A percentile compares a stretch with the other conserved stretches of the same genome.
These are phyloP conservation scores for Rubia balearica DNA, from an alignment of 305 asterid genomes.

Conservation along the genomic window DNA sequence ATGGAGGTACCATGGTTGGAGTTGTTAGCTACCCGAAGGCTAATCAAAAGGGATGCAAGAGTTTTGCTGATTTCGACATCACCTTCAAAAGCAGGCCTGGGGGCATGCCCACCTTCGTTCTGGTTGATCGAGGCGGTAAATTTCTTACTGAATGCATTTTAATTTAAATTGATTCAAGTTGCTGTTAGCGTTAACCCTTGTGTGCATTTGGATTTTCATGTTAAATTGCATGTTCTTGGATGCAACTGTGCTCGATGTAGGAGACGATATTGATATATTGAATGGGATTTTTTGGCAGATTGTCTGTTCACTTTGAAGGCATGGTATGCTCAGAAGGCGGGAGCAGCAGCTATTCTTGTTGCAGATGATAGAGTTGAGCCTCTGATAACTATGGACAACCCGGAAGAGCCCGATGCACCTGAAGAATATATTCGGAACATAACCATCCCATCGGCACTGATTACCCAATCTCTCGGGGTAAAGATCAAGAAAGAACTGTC, in stretches of 20 bases:
- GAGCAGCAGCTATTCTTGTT: conserved; percentile 98
- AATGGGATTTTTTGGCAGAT: conserved; percentile 32
- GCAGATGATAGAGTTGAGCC: conserved; percentile 81
- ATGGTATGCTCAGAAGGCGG: conserved; percentile 95
- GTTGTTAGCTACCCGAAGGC: conserved; percentile 67
- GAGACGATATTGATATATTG: neutral
- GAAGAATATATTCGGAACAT: conserved; percentile 77
- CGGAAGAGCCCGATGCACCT: conserved; percentile 61
- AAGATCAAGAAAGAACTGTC: conserved; percentile 60
- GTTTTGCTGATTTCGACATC: conserved; percentile 42
- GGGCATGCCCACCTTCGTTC: conserved; percentile 77
- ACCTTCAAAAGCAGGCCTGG: conserved; percentile 70
- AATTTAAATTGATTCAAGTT: neutral
- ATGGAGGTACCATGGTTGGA: conserved; percentile 88
- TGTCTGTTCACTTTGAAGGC: conserved; percentile 93
- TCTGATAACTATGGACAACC: conserved; percentile 93
- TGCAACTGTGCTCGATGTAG: neutral
- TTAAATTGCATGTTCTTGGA: neutral
- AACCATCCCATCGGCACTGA: conserved; percentile 84
- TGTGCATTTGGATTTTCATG: neutral
- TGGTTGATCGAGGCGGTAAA: conserved; percentile 86
- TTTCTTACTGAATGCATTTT: neutral
- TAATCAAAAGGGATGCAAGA: conserved; percentile 61
- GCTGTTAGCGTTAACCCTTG: neutral
- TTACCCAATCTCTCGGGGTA: conserved; percentile 87